Evolutionary conservation across 352 stramenopile species (phyloP), one percentile per base, ranked within the genome.

Genomic region (Hyaloperonospora brassicae): DNA sequence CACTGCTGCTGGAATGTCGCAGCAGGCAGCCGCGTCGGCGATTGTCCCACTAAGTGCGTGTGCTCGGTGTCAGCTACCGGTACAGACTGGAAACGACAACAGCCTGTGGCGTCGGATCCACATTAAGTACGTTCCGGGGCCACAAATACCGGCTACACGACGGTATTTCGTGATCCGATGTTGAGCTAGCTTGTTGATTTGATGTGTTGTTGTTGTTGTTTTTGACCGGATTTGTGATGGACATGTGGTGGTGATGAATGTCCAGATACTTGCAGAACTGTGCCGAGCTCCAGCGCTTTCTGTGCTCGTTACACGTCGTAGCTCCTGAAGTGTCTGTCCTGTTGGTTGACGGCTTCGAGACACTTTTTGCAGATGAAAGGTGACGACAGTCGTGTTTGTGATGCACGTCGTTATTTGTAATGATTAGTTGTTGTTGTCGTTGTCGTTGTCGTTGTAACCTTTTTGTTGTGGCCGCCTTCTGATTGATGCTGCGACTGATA

Each of bases 261-360:
- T 34, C 27, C 55, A 81, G 73, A 36, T 86, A 86, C 46, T 51
- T 86, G 39, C 51, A 36, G 5, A 74, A 40, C 12, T 68, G 45
- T 41, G 54, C 48, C 5, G 72, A 84, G 68, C 52, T 88, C 31
- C 75, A 88, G 53, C 64, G 76, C 35, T 86, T 84, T 50, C 14
- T 80, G 17, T 86, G 72, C 39, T 85, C 75, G 13, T 48, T 86
- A 46, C 76, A 85, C 24, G 52, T 86, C 35, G 57, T 76, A 52
- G 64, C 62, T 25, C 58, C 70, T 14, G 55, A 69, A 40, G 66
- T 64, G 48, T 80, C 71, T 2, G 72, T 86, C 31, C 54, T 88
- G 52, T 50, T 88, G 22, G 52, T 88, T 34, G 70, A 81, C 45
- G 61, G 66, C 31, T 79, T 88, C 4, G 78, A 88, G 31, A 59